Evolutionary conservation across 257 asterid genomes (phyloP).

Genomic region (Nicotiana sylvestris): DNA sequence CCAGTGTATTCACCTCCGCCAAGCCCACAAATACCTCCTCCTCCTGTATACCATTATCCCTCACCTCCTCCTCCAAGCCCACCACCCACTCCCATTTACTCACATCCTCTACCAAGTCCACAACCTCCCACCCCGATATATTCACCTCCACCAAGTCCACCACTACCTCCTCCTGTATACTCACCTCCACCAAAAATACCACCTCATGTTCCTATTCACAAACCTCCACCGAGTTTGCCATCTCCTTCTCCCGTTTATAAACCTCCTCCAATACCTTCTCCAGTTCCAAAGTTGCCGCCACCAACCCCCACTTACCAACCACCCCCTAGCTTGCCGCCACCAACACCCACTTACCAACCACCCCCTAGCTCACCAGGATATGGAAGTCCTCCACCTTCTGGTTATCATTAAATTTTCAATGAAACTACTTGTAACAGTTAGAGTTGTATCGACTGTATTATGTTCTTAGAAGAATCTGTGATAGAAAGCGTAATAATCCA

Average conservation of each 20-base stretch:
- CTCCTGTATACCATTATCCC: neutral
- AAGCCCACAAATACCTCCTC: neutral
- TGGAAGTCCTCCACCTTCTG: neutral
- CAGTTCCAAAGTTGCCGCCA: neutral
- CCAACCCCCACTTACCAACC: too few relatives aligned
- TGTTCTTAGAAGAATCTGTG: neutral
- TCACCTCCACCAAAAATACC: neutral
- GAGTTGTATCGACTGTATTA: neutral
- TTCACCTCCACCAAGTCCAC: neutral
- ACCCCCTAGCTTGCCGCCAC: too few relatives aligned
- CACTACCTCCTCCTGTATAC: neutral
- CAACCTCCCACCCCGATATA: too few relatives aligned
- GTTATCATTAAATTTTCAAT: neutral
- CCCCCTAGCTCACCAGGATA: neutral
- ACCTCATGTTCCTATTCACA: neutral
- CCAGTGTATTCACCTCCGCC: neutral
- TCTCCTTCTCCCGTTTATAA: neutral
- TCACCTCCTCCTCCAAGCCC: neutral
- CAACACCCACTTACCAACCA: neutral
- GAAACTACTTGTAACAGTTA: neutral
- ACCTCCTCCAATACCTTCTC: neutral
- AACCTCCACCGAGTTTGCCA: neutral
- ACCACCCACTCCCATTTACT: fast-evolving
- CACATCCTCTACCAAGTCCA: neutral
- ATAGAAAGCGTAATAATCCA: neutral